Conservation (phyloP, 768 basidiomycete genomes). For the Hericium coralloides region DNA sequence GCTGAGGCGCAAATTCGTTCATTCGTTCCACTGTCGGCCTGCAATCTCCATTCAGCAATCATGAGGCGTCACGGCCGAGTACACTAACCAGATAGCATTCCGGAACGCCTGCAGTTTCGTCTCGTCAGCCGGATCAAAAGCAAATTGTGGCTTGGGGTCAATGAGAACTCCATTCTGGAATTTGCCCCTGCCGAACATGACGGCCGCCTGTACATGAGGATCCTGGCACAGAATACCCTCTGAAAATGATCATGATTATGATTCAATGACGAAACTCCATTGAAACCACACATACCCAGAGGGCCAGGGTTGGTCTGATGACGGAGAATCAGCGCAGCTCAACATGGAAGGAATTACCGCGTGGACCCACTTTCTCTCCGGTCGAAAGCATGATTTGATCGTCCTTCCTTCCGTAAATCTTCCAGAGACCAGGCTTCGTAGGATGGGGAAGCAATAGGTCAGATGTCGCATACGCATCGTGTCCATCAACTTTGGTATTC, state of each 20-base stretch:
- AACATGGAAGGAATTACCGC: not conserved
- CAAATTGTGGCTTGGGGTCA: constrained; percentile 19
- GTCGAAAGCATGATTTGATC: constrained; percentile 25
- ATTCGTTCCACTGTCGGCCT: constrained; percentile 34
- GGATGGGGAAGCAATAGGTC: constrained; percentile 39
- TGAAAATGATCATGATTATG: constrained; percentile 22
- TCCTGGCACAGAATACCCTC: constrained; percentile 28
- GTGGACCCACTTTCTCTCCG: constrained; percentile 20
- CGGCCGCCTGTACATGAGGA: constrained; percentile 19
- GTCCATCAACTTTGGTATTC: constrained; percentile 29
- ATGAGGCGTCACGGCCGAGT: not conserved
- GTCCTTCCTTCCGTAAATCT: constrained; percentile 18
- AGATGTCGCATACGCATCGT: constrained; percentile 31
- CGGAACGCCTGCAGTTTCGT: constrained; percentile 17
- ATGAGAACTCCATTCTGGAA: constrained; percentile 25
- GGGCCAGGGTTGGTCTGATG: constrained; percentile 24
- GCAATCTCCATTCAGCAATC: not conserved
- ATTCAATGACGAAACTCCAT: constrained; percentile 27
- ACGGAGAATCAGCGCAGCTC: not conserved
- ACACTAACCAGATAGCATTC: constrained; percentile 10
- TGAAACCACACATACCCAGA: constrained; percentile 28
- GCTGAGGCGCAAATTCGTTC: constrained; percentile 33
- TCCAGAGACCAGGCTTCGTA: constrained; percentile 27
- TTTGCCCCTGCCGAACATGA: constrained; percentile 27
- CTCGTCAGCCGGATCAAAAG: constrained; percentile 18